Evolutionary conservation across 1,284 basidiomycete species (phyloP).

Genomic region (Trametes polyzona): DNA sequence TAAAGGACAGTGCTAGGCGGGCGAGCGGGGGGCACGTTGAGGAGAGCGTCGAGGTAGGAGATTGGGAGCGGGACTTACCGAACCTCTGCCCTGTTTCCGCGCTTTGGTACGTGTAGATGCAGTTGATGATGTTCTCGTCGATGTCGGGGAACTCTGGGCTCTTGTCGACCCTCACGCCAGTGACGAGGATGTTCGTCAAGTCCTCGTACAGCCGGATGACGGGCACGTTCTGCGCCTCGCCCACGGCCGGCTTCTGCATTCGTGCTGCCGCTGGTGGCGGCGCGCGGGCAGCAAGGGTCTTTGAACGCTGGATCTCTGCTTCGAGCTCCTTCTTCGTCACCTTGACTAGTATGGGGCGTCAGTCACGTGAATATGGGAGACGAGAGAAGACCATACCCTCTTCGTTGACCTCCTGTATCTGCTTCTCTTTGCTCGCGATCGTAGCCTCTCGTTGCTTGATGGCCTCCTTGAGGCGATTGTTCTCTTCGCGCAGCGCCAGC

Average conservation of each 20-base stretch:
- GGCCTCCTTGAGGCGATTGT: slow-evolving; percentile 47
- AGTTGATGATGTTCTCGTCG: slow-evolving; percentile 37
- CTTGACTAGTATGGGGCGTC: slow-evolving; percentile 26
- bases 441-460: slow-evolving; percentile 48
- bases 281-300: slow-evolving; percentile 47
- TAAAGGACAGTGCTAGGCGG: slow-evolving; percentile 59
- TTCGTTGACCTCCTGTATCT: slow-evolving; percentile 49
- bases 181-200: slow-evolving; percentile 43
- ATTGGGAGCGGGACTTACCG: slow-evolving; percentile 10
- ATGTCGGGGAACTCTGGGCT: slow-evolving; percentile 30
- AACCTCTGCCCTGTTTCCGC: slow-evolving; percentile 6
- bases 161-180: slow-evolving; percentile 35
- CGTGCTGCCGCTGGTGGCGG: slow-evolving; percentile 29
- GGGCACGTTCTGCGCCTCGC: slow-evolving; percentile 55
- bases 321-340: slow-evolving; percentile 57
- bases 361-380: neutral
- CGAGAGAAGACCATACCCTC: slow-evolving; percentile 42
- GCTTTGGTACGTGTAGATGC: slow-evolving; percentile 36
- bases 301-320: slow-evolving; percentile 63
- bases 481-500: slow-evolving; percentile 52
- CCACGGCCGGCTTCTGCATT: slow-evolving; percentile 36
- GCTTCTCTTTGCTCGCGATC: slow-evolving; percentile 50
- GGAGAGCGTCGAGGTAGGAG: neutral
- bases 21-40: neutral
- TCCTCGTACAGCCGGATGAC: slow-evolving; percentile 45